These are phyloP conservation scores for Dendrobium catenatum DNA, from an alignment of 106 monocot species.

Conservation along the genomic window DNA sequence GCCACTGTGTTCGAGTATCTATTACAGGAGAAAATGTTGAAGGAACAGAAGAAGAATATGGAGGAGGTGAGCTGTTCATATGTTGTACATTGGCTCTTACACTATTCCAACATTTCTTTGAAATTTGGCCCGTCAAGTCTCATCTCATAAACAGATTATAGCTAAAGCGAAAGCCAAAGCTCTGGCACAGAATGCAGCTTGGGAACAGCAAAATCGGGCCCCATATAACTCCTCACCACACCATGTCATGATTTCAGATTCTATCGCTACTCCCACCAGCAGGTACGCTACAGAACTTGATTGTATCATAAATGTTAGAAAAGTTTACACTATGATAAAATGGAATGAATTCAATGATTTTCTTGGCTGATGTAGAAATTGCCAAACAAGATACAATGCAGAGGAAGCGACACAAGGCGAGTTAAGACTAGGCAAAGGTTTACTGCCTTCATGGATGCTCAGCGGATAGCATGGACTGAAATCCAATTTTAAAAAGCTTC, in stretches of 20 bases:
- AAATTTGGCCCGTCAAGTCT: neutral
- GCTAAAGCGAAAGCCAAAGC: slow-evolving; percentile 30
- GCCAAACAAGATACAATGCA: slow-evolving; percentile 9
- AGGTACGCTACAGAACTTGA: slow-evolving; percentile 14
- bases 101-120: neutral
- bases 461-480: slow-evolving; percentile 5
- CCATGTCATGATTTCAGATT: slow-evolving; percentile 18
- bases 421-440: slow-evolving; percentile 9
- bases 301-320: neutral
- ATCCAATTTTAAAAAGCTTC: no score
- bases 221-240: slow-evolving; percentile 7
- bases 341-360: neutral
- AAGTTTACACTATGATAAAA: neutral
- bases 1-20: neutral
- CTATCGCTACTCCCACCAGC: slow-evolving; percentile 20
- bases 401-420: slow-evolving; percentile 13
- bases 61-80: slow-evolving; percentile 25
- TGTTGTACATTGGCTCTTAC: neutral
- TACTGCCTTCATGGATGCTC: slow-evolving; percentile 37
- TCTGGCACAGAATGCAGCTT: slow-evolving; percentile 15
- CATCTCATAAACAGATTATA: slow-evolving; percentile 18
- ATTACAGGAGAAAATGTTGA: slow-evolving; percentile 36
- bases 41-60: slow-evolving; percentile 37
- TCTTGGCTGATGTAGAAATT: slow-evolving; percentile 12
- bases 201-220: slow-evolving; percentile 18